phyloP scores from a whole-genome alignment of 2,329 filamentous ascomycete genomes.

The Penicillium sp. region DNA sequence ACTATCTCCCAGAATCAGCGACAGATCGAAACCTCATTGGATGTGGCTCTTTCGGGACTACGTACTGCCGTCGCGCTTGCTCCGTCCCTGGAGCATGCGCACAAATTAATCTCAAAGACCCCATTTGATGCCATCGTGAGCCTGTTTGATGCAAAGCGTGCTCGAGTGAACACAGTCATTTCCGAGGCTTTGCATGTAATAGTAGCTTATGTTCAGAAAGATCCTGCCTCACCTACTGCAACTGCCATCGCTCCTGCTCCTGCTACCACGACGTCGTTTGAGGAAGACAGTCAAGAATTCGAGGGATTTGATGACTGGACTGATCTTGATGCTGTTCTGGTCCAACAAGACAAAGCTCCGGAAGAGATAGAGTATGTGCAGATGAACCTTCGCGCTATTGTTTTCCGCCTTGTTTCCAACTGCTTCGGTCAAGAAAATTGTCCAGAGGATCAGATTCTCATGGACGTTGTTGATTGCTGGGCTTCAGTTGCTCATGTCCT shows the following conservation, averaged over 20 bases:
- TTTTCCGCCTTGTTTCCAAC: conserved; percentile 59
- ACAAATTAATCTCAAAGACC: conserved; percentile 44
- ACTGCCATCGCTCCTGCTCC: conserved; percentile 19
- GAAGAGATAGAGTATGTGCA: conserved; percentile 37
- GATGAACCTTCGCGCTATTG: conserved; percentile 47
- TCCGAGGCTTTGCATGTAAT: conserved; percentile 53
- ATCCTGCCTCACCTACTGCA: conserved; percentile 19
- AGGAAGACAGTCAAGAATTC: conserved; percentile 66
- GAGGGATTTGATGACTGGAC: conserved; percentile 62
- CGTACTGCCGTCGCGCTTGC: conserved; percentile 48
- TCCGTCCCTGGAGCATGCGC: conserved; percentile 41
- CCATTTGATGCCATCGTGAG: conserved; percentile 50
- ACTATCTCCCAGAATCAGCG: conserved; percentile 59
- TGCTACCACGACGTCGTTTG: conserved; percentile 30
- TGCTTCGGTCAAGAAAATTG: conserved; percentile 60
- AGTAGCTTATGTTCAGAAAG: conserved; percentile 40
- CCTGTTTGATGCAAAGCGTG: conserved; percentile 52
- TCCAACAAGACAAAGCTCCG: conserved; percentile 26
- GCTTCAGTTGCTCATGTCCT: conserved; percentile 48
- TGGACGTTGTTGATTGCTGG: conserved; percentile 58
- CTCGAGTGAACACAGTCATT: conserved; percentile 47
- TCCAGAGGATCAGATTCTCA: conserved; percentile 55
- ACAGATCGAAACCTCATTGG: conserved; percentile 56
- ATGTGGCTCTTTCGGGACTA: conserved; percentile 54
- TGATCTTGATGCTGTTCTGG: conserved; percentile 51